Evolutionary conservation across 2,329 filamentous ascomycete genomes (phyloP).

Genomic region (Penicillium concentricum): DNA sequence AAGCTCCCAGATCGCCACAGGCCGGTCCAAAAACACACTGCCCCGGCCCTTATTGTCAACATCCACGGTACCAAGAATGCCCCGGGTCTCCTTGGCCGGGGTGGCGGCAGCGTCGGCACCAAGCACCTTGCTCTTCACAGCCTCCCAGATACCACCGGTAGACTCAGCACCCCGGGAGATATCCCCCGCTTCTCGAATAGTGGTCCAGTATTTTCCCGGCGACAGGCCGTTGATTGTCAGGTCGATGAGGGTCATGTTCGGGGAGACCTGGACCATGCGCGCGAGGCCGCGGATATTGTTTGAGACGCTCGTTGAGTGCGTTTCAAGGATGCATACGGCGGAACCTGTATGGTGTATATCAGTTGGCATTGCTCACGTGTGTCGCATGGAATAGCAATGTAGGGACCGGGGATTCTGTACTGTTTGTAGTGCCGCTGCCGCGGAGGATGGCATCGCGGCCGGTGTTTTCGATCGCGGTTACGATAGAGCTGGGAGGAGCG

Average conservation of each 20-base stretch:
- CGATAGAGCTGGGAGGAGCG: conserved; percentile 84
- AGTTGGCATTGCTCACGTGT: not conserved
- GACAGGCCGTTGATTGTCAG: conserved; percentile 79
- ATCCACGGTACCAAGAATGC: conserved; percentile 71
- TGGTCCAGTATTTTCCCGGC: conserved; percentile 79
- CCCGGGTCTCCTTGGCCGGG: conserved; percentile 49
- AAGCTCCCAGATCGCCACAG: conserved; percentile 90
- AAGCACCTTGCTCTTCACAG: conserved; percentile 44
- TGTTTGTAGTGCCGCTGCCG: conserved; percentile 80
- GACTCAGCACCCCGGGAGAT: conserved; percentile 80
- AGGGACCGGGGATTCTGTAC: conserved; percentile 46
- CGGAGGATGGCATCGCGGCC: conserved; percentile 92
- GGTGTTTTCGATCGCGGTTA: conserved; percentile 81
- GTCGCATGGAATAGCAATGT: not conserved
- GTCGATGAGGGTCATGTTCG: conserved; percentile 78
- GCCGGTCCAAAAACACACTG: conserved; percentile 74
- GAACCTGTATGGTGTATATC: conserved; percentile 25
- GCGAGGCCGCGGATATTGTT: conserved; percentile 80
- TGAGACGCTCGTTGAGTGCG: conserved; percentile 60
- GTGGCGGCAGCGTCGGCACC: conserved; percentile 25
- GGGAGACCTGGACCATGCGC: conserved; percentile 87
- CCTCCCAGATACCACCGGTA: conserved; percentile 79
- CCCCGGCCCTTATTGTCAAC: conserved; percentile 75
- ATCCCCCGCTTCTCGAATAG: conserved; percentile 81
- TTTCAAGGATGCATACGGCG: conserved; percentile 92